Conservation (phyloP, 1,139 yeast species). For the Taphrina pruni region DNA sequence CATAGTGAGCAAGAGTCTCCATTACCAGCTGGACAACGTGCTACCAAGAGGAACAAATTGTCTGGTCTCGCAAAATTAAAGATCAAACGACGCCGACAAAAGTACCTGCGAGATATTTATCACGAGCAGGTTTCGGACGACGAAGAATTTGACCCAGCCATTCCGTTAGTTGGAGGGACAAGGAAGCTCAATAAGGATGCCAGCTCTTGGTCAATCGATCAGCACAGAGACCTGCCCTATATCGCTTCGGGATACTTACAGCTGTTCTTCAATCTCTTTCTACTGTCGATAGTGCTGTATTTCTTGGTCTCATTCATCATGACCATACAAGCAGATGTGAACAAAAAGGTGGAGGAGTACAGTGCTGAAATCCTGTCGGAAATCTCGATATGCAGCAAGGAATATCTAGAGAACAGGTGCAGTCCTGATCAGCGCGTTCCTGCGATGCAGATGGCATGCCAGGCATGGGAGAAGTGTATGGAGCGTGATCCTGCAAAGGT, state of each 20-base stretch:
- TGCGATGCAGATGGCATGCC: conserved; percentile 74
- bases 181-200: conserved; percentile 44
- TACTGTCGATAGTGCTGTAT: conserved; percentile 63
- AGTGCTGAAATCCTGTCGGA: conserved; percentile 64
- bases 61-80: conserved; percentile 34
- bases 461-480: conserved; percentile 83
- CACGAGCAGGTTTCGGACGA: conserved; percentile 24
- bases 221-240: conserved; percentile 58
- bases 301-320: conserved; percentile 62
- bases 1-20: conserved; percentile 39
- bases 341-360: conserved; percentile 62
- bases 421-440: conserved; percentile 62
- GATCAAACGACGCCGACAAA: conserved; percentile 35
- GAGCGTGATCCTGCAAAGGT: conserved; percentile 77
- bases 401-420: conserved; percentile 77
- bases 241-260: conserved; percentile 75
- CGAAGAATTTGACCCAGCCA: conserved; percentile 48
- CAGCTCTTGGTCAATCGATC: conserved; percentile 18
- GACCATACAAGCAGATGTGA: conserved; percentile 73
- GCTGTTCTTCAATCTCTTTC: conserved; percentile 65
- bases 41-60: conserved; percentile 48
- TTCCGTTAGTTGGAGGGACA: conserved; percentile 46
- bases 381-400: conserved; percentile 71
- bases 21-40: conserved; percentile 1
- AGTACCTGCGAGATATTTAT: conserved; percentile 14